phyloP scores from a whole-genome alignment of 257 asterid species.

The Verbena officinalis region DNA sequence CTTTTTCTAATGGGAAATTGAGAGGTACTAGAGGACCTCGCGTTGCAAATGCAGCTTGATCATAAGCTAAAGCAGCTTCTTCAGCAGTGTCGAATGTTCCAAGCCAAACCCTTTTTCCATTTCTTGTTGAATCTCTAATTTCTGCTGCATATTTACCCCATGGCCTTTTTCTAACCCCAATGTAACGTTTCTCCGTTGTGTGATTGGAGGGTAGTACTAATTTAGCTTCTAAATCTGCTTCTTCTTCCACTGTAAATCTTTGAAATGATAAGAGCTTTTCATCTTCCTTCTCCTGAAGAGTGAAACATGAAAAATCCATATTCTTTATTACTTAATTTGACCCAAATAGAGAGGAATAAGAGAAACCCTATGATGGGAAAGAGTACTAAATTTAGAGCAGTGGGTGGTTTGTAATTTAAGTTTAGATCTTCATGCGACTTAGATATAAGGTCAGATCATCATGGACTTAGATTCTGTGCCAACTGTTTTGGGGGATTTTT shows the following conservation, averaged over 20 bases:
- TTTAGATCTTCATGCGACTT: too few species aligned
- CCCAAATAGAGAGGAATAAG: background rate
- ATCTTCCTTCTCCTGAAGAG: conserved; percentile 9
- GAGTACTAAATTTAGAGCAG: background rate
- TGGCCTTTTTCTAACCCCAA: conserved; percentile 41
- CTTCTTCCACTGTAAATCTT: background rate
- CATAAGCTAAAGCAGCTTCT: conserved; percentile 46
- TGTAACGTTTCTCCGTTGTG: conserved; percentile 20
- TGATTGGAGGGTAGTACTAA: background rate
- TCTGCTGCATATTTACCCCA: conserved; percentile 51
- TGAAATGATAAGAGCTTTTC: conserved; percentile 16
- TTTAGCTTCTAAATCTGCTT: background rate
- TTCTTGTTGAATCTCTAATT: conserved; percentile 44
- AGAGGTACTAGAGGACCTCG: conserved; percentile 33
- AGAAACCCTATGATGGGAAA: background rate
- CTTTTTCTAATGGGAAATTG: conserved; percentile 34
- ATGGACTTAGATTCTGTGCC: conserved; percentile 20
- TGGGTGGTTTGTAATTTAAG: too few species aligned
- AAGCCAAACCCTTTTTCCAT: conserved; percentile 46
- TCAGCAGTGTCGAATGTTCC: conserved; percentile 41
- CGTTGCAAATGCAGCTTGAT: conserved; percentile 45
- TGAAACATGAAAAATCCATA: conserved; percentile 22
- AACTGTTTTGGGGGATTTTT: conserved; percentile 1
- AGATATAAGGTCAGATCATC: too few species aligned
- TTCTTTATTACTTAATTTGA: background rate